Percentiles rank a stretch among this genome's conserved stretches.
These are phyloP conservation scores for Elongisporangium undulatum DNA, from an alignment of 352 stramenopile genomes.

Conservation along the genomic window DNA sequence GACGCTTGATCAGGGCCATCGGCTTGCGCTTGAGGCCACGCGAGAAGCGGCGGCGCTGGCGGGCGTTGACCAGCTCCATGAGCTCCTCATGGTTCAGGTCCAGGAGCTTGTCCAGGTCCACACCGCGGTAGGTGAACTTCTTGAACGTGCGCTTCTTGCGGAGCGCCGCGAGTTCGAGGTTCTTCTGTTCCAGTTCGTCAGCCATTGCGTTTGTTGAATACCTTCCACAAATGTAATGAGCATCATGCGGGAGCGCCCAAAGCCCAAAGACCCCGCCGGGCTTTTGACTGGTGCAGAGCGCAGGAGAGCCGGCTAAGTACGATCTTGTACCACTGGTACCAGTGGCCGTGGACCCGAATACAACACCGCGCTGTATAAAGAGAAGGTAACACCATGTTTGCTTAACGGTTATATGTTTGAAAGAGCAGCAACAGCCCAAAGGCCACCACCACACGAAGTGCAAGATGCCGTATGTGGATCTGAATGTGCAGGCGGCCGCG, in stretches of 20 bases:
- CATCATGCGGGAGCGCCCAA: neutral
- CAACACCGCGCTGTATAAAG: neutral
- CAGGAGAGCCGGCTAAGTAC: conserved; percentile 5
- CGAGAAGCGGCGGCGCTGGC: conserved; percentile 97
- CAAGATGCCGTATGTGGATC: conserved; percentile 64
- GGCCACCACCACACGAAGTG: neutral
- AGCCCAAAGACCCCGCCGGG: neutral
- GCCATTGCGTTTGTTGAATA: conserved; percentile 47
- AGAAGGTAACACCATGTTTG: neutral
- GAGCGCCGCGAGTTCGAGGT: conserved; percentile 91
- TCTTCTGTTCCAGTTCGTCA: conserved; percentile 55
- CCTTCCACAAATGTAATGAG: conserved; percentile 16
- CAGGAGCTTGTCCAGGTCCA: conserved; percentile 99
- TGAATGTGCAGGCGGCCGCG: conserved; percentile 56
- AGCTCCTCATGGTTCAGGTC: conserved; percentile 99
- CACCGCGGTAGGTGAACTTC: conserved; percentile 99
- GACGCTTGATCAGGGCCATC: conserved; percentile 99
- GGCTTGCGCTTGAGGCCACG: conserved; percentile 99
- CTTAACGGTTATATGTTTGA: neutral
- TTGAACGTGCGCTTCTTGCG: conserved; percentile 99
- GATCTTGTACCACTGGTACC: neutral
- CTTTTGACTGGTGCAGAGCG: conserved; percentile 6
- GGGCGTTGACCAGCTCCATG: conserved; percentile 96
- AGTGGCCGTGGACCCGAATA: neutral
- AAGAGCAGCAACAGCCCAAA: neutral